These are phyloP conservation scores for Medicago lupulina DNA, from an alignment of 306 rosid species.

Conservation along the genomic window DNA sequence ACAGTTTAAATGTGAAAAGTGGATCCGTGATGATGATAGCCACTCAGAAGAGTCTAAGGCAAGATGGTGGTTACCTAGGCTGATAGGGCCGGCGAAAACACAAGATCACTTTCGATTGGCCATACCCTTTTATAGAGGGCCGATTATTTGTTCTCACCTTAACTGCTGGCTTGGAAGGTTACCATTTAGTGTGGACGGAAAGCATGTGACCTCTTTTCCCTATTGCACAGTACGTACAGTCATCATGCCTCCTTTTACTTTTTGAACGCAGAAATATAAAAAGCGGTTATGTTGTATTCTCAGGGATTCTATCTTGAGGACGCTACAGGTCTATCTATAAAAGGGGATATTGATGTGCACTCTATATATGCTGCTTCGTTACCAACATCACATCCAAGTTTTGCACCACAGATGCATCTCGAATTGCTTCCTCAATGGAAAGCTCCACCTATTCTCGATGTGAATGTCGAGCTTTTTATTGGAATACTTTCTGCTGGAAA, in stretches of 20 bases:
- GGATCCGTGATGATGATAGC: slow-evolving; percentile 82
- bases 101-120: slow-evolving; percentile 87
- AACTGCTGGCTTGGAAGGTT: slow-evolving; percentile 94
- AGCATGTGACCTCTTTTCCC: slow-evolving; percentile 87
- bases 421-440: background rate
- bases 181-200: slow-evolving; percentile 92
- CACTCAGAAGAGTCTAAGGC: slow-evolving; percentile 80
- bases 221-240: slow-evolving; percentile 78
- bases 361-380: slow-evolving; percentile 15
- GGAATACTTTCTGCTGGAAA: background rate
- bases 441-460: slow-evolving; percentile 14
- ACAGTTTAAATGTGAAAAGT: slow-evolving; percentile 91
- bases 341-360: slow-evolving; percentile 18
- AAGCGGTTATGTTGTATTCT: slow-evolving; percentile 15
- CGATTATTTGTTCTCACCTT: slow-evolving; percentile 83
- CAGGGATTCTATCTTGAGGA: slow-evolving; percentile 14
- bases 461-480: background rate
- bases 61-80: slow-evolving; percentile 86
- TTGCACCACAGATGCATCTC: too few relatives aligned
- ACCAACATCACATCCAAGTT: slow-evolving; percentile 10
- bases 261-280: slow-evolving; percentile 20
- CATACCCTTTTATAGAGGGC: slow-evolving; percentile 89
- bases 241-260: slow-evolving; percentile 31
- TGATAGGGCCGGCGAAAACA: slow-evolving; percentile 82
- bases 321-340: slow-evolving; percentile 2